Evolutionary conservation across 139 green algal species (phyloP), one percentile per base, ranked within the genome.

Genomic region (Eudorina sp.): DNA sequence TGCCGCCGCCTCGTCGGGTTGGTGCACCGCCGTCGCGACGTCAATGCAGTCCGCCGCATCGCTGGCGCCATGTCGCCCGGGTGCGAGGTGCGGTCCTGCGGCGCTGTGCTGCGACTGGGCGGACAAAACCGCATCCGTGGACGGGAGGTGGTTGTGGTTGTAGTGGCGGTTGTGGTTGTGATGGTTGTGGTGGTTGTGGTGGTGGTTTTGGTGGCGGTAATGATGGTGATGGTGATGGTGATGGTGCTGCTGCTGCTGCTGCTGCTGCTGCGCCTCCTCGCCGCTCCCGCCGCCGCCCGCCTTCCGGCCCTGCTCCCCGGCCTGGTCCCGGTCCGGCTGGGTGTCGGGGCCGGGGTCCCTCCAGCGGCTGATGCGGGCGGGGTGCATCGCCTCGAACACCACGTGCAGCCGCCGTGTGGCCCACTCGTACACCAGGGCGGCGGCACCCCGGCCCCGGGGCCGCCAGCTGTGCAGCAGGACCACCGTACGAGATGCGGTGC

Each of bases 341-440:
- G n/a, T 5, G 3, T 74, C 64, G 6, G 13, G 64, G n/a, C 21
- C 53, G 14, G 43, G 19, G 29, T 53, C 77, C 58, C 62, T 9
- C 60, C 55, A 64, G 21, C 43, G 18, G 4, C 43, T 27, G 9
- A n/a, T n/a, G n/a, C 55, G 29, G 16, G n/a, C 21, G 40, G 51
- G 40, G 41, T 29, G 34, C 62, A 88, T 45, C 34, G 82, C 89
- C 18, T 93, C 90, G 85, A 90, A 93, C 36, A 93, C 88, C 31
- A 94, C 60, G 19, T 43, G 72, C 74, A 94, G 89, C 29, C 75
- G 73, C 29, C 75, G 85, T 1, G 34, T 81, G 41, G 90, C 69
- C 93, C 93, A 98, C 80, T 96, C 88, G 84, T 93, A 96, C 27
- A 95, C 80, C 14, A 98, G 74, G n/a, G 94, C 92, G 8, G 94